phyloP scores from a whole-genome alignment of 192 early-diverging fungal genomes.

The Backusella mclennaniae region DNA sequence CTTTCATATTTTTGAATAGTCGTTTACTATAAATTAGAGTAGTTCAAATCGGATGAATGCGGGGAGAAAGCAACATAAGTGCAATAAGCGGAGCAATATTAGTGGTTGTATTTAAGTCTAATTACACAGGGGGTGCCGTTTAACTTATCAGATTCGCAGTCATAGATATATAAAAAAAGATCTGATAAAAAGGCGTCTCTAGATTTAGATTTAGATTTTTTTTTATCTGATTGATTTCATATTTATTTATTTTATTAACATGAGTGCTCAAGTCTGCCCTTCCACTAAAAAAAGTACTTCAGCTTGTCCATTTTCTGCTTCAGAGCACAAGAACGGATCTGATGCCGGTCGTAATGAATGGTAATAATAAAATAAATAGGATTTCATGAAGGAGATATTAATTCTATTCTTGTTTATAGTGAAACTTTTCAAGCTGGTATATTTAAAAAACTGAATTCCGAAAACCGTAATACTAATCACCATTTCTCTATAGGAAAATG shows the following conservation, averaged over 20 bases:
- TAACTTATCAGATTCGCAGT: slow-evolving; percentile 15
- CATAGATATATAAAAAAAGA: slow-evolving; percentile 8
- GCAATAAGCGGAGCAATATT: background rate
- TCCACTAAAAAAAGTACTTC: background rate
- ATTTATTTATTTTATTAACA: slow-evolving; percentile 1
- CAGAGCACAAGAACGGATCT: background rate
- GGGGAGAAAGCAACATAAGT: background rate
- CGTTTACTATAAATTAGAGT: background rate
- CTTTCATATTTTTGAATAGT: background rate
- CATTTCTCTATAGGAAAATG: background rate
- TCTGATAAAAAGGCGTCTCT: slow-evolving; percentile 1
- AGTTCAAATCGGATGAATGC: background rate
- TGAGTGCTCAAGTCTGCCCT: background rate
- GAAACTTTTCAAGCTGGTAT: slow-evolving; percentile 1
- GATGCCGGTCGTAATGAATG: background rate
- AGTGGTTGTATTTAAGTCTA: background rate
- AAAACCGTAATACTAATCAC: background rate
- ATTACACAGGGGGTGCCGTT: slow-evolving; percentile 12
- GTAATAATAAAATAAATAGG: background rate
- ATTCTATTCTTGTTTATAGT: background rate
- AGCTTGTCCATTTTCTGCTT: background rate
- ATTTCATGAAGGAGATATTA: background rate
- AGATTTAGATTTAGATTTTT: background rate
- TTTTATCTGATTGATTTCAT: background rate
- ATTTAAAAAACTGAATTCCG: background rate